Percentiles rank a stretch among this genome's conserved stretches.
Evolutionary conservation across 148 eudicot genomes (phyloP).

Genomic region (Spergularia bocconei): DNA sequence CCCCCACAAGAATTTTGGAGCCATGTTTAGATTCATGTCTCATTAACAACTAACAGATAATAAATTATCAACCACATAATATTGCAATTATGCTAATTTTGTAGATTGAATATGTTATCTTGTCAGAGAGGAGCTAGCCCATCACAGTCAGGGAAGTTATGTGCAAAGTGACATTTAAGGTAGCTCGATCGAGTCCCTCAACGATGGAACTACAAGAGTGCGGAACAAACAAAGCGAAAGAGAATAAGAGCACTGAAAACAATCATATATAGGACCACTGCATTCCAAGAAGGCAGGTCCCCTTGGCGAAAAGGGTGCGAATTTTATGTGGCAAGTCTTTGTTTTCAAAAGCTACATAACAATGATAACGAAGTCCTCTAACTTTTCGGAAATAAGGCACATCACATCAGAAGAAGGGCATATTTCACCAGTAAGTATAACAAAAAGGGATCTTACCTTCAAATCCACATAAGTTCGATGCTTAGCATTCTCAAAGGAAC

Average conservation of each 20-base stretch:
- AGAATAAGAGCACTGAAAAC: constrained; percentile 20
- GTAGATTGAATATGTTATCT: constrained; percentile 12
- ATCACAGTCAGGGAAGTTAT: constrained; percentile 30
- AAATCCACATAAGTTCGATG: constrained; percentile 98
- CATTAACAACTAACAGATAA: constrained; percentile 27
- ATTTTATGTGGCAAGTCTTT: constrained; percentile 21
- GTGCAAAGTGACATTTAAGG: constrained; percentile 31
- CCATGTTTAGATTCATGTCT: constrained; percentile 37
- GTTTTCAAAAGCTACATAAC: neutral
- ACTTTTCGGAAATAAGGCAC: constrained; percentile 20
- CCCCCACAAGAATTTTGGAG: constrained; percentile 25
- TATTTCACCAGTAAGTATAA: constrained; percentile 2
- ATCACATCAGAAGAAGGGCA: constrained; percentile 16
- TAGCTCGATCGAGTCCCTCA: constrained; percentile 18
- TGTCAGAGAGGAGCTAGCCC: constrained; percentile 26
- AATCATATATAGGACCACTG: constrained; percentile 25
- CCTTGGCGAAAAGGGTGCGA: constrained; percentile 5
- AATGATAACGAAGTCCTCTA: constrained; percentile 7
- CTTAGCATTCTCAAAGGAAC: constrained; percentile 82
- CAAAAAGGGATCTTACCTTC: constrained; percentile 52
- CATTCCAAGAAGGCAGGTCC: constrained; percentile 7
- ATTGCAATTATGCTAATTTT: constrained; percentile 2
- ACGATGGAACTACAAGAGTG: constrained; percentile 16
- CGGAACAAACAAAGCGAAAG: constrained; percentile 4
- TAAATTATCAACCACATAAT: constrained; percentile 14